Base-by-base conservation (phyloP, 2,329 filamentous ascomycete species). In the Claviceps purpurea region DNA sequence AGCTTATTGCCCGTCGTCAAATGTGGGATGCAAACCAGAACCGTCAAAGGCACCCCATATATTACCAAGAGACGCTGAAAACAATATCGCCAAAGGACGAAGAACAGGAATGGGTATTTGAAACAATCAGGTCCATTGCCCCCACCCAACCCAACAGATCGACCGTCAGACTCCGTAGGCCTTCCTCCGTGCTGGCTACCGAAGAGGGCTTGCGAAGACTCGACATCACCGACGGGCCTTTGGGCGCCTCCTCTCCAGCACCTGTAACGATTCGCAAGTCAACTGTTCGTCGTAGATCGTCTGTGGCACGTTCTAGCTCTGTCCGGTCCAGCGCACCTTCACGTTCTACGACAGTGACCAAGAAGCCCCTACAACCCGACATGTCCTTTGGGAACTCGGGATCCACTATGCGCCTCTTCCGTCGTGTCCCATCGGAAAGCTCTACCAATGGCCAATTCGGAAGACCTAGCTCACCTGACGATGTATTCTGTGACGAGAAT, bases 311-410 rank as follows among this genome's bases (percentile, higher is more conserved):
- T 34, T 59, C 59, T 30, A 59, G 61, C 18, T 62, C 65, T 3
- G 59, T 63, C 45, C 63, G 61, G 18, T 57, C 66, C 42, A 70
- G 63, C 52, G 71, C 71, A 18, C 76, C 76, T 38, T 65, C 73
- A 53, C 62, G 69, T 56, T 57, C 67, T 38, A 64, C 71, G 16
- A 52, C 70, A 52, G 74, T 74, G 2, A 67, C 79, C 1, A 89
- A 88, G 67, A 84, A 87, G 57, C 90, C 91, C 0, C 75, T 96
- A 2, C 89, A 89, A 52, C 78, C 93, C 1, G 89, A 97, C 62
- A 84, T 95, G 74, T 94, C 85, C 5, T 97, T 94, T 68, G 93
- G 91, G 50, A 97, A 97, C 67, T 86, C 84, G 7, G 88, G 87
- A 1, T 96, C 91, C 1, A 95, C 90, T 16, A 88, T 95, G 58